These are phyloP conservation scores for Xylaria sp. DNA, from an alignment of 2,329 filamentous ascomycete species.

Conservation along the genomic window DNA sequence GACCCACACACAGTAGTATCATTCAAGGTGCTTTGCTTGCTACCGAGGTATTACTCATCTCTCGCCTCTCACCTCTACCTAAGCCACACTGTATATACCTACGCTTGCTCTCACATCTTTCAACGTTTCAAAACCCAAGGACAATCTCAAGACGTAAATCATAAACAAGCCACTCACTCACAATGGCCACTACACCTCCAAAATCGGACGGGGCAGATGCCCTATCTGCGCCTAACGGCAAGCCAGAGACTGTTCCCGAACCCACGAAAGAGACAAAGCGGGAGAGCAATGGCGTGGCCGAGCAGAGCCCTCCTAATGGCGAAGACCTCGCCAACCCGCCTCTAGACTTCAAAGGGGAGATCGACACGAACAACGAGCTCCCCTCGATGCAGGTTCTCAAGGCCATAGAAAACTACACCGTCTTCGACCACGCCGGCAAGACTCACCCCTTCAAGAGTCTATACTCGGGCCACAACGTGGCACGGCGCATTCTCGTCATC, in stretches of 20 bases:
- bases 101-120: background rate
- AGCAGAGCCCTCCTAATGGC: background rate
- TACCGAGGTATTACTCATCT: background rate
- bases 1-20: background rate
- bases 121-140: too few species aligned
- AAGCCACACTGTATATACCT: too few species aligned
- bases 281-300: background rate
- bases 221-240: background rate
- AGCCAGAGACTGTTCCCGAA: background rate
- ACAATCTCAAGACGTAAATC: too few species aligned
- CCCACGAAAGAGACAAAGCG: background rate
- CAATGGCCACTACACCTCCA: background rate
- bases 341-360: constrained; percentile 61
- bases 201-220: background rate
- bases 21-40: background rate
- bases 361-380: constrained; percentile 61
- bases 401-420: constrained; percentile 59
- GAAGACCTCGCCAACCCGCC: constrained; percentile 31
- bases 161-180: too few species aligned
- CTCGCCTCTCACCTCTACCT: background rate
- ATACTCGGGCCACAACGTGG: constrained; percentile 60
- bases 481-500: constrained; percentile 68
- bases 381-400: constrained; percentile 56
- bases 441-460: constrained; percentile 66
- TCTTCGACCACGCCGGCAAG: constrained; percentile 68